A percentile compares a stretch with the other conserved stretches of the same genome.
These are phyloP conservation scores for Metroxylon sagu DNA, from an alignment of 176 grass and related monocot genomes.

Conservation along the genomic window DNA sequence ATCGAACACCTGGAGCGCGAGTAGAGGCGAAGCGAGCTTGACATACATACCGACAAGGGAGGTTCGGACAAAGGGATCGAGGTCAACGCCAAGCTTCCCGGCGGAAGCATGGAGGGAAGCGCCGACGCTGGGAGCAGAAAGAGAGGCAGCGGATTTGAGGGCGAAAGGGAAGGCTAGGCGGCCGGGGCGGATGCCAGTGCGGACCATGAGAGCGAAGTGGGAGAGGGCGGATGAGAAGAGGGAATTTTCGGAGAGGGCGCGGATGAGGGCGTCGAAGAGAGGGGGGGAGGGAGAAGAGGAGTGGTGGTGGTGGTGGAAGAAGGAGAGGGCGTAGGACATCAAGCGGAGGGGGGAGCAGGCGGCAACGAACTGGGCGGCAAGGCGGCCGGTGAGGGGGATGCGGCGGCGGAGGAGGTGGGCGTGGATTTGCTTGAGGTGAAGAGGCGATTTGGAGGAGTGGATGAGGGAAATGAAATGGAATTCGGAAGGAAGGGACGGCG, in stretches of 20 bases:
- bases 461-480: slow-evolving; percentile 3
- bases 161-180: slow-evolving; percentile 3
- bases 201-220: slow-evolving; percentile 9
- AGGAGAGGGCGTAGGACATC: slow-evolving; percentile 2
- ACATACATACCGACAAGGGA: slow-evolving; percentile 14
- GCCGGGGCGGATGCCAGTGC: slow-evolving; percentile 1
- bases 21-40: not conserved
- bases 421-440: slow-evolving; percentile 2
- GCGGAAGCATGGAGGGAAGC: slow-evolving; percentile 9
- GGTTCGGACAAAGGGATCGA: slow-evolving; percentile 16
- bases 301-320: not conserved
- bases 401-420: not conserved
- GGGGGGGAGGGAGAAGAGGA: slow-evolving; percentile 4
- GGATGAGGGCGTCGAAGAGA: slow-evolving; percentile 9
- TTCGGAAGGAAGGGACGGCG: not conserved
- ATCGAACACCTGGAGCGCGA: slow-evolving; percentile 15
- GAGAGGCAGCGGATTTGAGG: not conserved
- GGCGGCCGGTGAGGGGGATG: slow-evolving; percentile 2
- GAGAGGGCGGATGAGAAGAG: not conserved
- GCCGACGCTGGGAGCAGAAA: not conserved
- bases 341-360: not conserved
- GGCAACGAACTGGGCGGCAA: slow-evolving; percentile 11
- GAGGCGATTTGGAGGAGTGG: not conserved
- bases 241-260: slow-evolving; percentile 1
- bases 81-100: slow-evolving; percentile 5